Percentiles rank a stretch among this genome's conserved stretches.
phyloP scores from a whole-genome alignment of 2,329 filamentous ascomycete species.

The Penicillium sp. region DNA sequence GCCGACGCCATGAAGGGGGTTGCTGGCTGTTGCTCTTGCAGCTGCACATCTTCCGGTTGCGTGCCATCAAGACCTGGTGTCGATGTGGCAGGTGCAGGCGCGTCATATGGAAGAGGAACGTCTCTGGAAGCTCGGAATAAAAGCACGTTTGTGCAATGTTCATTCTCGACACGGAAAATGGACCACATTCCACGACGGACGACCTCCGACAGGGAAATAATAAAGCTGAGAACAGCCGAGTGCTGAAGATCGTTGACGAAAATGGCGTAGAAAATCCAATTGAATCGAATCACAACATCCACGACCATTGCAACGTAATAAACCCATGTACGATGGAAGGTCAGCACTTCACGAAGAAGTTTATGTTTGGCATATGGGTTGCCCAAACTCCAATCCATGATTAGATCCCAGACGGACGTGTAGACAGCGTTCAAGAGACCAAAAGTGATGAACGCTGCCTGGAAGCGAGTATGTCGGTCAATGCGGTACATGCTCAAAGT shows the following conservation, averaged over 20 bases:
- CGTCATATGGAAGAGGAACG: conserved; percentile 74
- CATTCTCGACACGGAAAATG: conserved; percentile 92
- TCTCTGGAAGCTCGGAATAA: conserved; percentile 87
- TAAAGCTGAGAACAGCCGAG: conserved; percentile 74
- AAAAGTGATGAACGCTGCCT: conserved; percentile 71
- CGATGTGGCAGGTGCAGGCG: conserved; percentile 25
- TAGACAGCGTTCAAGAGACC: conserved; percentile 80
- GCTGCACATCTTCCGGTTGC: conserved; percentile 20
- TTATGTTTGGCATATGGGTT: conserved; percentile 66
- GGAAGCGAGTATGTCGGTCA: conserved; percentile 52
- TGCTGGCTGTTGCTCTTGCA: conserved; percentile 24
- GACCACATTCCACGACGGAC: conserved; percentile 85
- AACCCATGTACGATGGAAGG: conserved; percentile 70
- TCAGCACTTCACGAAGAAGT: conserved; percentile 71
- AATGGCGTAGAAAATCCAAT: conserved; percentile 91
- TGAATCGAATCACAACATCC: conserved; percentile 82
- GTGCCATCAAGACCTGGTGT: conserved; percentile 13
- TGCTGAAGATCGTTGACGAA: conserved; percentile 77
- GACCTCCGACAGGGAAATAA: conserved; percentile 73
- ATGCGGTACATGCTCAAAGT: conserved; percentile 81
- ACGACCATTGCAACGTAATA: conserved; percentile 83
- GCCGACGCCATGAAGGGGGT: conserved; percentile 17
- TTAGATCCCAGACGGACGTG: conserved; percentile 83
- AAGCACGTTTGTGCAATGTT: conserved; percentile 88
- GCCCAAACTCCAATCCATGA: conserved; percentile 94